Evolutionary conservation across 768 basidiomycete species (phyloP), one percentile per base, ranked within the genome.

Genomic region (Termitomyces sp.): DNA sequence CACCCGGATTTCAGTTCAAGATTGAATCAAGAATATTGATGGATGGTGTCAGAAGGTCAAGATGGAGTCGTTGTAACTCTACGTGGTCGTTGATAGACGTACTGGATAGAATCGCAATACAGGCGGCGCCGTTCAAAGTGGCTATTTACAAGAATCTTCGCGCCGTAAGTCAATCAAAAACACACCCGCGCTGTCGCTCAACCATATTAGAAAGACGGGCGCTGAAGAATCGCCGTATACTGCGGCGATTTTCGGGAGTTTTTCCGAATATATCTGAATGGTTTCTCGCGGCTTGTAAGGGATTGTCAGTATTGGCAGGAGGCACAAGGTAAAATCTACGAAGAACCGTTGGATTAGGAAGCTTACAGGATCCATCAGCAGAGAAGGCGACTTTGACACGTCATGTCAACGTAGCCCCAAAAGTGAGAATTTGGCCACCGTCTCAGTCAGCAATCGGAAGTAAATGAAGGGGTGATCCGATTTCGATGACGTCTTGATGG

Each of bases 331-430:
- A 42, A 45, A 27, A 48, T 51, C 56, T 41, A n/a, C n/a, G 52
- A 56, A 23, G 29, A 43, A 38, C n/a, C 44, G 31, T 44, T 25
- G 36, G 53, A 38, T 29, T 41, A 40, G 40, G 36, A 40, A 51
- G 41, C 32, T 50, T 38, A 42, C 45, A 49, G 42, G 52, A 49
- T 41, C 57, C 55, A 61, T 61, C 57, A 54, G 38, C 20, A 51
- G 42, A 40, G 35, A 48, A 58, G 43, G 39, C 31, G 36, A 55
- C 18, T 57, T 59, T 59, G 56, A 54, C 62, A 61, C 56, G 62
- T 48, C 57, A 60, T 63, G 60, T 60, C 61, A 62, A 57, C 7
- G 20, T 49, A 56, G 53, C 56, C 51, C 58, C 50, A 50, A 48
- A 49, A 23, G 40, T 32, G 27, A 39, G 25, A 1, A 31, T 16